Percentiles rank a stretch among this genome's conserved stretches.
Conservation (phyloP, 2,329 filamentous ascomycete species). For the Cytospora paraplurivora region DNA sequence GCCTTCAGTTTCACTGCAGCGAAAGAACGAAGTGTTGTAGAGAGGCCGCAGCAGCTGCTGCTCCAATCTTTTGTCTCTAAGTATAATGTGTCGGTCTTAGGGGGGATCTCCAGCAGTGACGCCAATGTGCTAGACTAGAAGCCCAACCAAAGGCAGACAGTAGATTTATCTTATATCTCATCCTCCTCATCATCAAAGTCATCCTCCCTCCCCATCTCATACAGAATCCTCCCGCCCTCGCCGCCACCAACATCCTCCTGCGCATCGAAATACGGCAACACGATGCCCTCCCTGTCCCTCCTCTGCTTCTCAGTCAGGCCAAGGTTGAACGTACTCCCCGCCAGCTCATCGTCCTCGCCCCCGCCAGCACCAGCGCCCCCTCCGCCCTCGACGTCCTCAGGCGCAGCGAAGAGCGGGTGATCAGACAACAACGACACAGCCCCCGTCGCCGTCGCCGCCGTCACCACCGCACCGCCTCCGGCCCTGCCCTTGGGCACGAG, state of each 20-base stretch:
- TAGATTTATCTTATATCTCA: conserved; percentile 65
- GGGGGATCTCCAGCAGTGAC: no score
- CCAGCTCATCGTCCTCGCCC: conserved; percentile 49
- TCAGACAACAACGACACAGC: conserved; percentile 69
- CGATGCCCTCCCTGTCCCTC: conserved; percentile 81
- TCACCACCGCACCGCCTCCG: no score
- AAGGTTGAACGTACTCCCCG: conserved; percentile 80
- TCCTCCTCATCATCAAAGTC: conserved; percentile 75
- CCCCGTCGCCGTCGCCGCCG: conserved; percentile 21
- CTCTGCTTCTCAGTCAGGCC: conserved; percentile 89
- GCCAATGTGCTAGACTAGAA: not conserved
- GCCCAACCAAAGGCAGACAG: not conserved
- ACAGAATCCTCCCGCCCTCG: conserved; percentile 89
- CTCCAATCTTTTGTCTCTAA: no score
- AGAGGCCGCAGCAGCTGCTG: no score
- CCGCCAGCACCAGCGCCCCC: conserved; percentile 37
- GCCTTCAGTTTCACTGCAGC: no score
- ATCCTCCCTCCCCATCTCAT: conserved; percentile 95
- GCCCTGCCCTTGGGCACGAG: conserved; percentile 39
- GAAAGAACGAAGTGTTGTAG: no score
- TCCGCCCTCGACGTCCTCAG: conserved; percentile 42
- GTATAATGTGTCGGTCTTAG: no score
- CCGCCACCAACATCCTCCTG: conserved; percentile 78
- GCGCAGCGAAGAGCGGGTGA: conserved; percentile 67
- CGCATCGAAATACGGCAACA: conserved; percentile 95